phyloP scores from a whole-genome alignment of 148 eudicot genomes.

The Vaccinium darrowii region DNA sequence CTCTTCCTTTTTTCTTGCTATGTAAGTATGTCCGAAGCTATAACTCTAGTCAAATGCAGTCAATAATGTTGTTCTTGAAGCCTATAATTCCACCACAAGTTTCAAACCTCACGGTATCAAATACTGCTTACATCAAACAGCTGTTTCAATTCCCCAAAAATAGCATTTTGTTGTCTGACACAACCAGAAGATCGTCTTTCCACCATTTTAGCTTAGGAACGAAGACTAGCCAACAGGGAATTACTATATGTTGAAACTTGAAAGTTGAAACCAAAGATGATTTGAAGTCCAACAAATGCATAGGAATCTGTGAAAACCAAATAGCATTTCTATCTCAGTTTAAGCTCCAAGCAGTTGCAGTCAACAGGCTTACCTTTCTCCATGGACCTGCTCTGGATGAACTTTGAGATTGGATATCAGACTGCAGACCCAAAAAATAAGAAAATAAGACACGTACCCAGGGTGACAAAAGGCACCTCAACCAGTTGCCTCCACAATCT shows the following conservation, averaged over 20 bases:
- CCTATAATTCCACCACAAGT: not conserved
- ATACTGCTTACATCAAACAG: not conserved
- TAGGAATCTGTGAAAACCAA: not conserved
- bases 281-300: slow-evolving; percentile 4
- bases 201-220: not conserved
- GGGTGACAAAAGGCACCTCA: not conserved
- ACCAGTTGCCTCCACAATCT: not conserved
- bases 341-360: not conserved
- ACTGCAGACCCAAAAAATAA: slow-evolving; percentile 39
- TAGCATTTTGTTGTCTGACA: not conserved
- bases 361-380: slow-evolving; percentile 72
- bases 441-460: slow-evolving; percentile 9
- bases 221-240: slow-evolving; percentile 2
- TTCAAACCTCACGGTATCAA: not conserved
- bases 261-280: slow-evolving; percentile 11
- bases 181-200: not conserved
- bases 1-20: not conserved
- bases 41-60: not conserved
- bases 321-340: not conserved
- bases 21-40: not conserved
- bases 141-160: not conserved
- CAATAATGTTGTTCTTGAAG: not conserved
- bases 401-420: slow-evolving; percentile 51
- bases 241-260: not conserved
- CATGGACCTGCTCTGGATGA: slow-evolving; percentile 89